phyloP scores from a whole-genome alignment of 148 eudicot species.

The Amaranthus palmeri region DNA sequence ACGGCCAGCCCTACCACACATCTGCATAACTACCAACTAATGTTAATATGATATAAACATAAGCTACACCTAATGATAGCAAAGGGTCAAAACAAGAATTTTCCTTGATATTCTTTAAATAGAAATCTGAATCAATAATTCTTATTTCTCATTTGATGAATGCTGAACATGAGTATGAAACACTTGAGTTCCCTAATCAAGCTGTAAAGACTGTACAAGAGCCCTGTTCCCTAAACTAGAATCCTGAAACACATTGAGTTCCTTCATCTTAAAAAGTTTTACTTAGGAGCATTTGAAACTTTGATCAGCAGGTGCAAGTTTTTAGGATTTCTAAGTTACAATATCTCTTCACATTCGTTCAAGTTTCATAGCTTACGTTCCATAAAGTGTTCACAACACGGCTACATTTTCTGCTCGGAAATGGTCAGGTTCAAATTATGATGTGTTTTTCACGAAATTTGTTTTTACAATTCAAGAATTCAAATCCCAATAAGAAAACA shows the following conservation, averaged over 20 bases:
- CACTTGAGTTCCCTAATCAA: slow-evolving; percentile 5
- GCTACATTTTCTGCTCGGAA: neutral
- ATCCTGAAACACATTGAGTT: no score
- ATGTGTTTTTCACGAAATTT: neutral
- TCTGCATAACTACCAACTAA: slow-evolving; percentile 41
- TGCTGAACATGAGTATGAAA: neutral
- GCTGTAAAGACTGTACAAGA: neutral
- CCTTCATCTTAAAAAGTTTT: no score
- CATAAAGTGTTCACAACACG: neutral
- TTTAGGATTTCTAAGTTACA: neutral
- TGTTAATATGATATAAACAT: neutral
- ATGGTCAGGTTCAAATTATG: neutral
- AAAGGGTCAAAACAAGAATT: neutral
- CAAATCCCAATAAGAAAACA: neutral
- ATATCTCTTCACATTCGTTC: neutral
- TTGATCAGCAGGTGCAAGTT: no score
- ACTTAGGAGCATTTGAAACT: no score
- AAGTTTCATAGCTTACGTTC: neutral
- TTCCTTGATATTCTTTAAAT: neutral
- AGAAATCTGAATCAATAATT: slow-evolving; percentile 4
- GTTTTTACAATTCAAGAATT: neutral
- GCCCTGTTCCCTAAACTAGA: neutral
- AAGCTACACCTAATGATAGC: slow-evolving; percentile 2
- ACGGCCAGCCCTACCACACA: slow-evolving; percentile 99
- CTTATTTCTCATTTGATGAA: neutral